Evolutionary conservation across 129 eudicot species (phyloP).

Genomic region (Ambrosia trifida): DNA sequence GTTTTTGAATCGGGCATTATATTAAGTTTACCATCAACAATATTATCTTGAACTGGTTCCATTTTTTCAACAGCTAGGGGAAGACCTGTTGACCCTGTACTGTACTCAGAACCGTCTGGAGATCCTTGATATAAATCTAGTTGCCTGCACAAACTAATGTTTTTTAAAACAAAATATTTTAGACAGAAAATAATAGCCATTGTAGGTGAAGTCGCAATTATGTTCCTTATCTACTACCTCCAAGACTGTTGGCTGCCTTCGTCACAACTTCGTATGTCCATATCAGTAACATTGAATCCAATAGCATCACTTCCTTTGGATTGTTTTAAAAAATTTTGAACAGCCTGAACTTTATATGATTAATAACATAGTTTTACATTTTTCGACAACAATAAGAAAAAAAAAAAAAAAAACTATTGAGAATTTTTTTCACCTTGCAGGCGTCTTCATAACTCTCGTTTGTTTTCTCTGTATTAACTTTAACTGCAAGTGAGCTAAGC

Average conservation of each 20-base stretch:
- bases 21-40: constrained; percentile 33
- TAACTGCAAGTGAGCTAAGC: constrained; percentile 86
- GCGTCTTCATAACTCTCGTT: constrained; percentile 92
- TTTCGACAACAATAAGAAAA: neutral
- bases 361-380: constrained; percentile 5
- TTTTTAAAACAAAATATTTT: neutral
- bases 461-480: constrained; percentile 82
- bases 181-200: neutral
- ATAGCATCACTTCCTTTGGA: constrained; percentile 52
- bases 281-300: constrained; percentile 38
- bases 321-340: constrained; percentile 68
- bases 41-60: constrained; percentile 47
- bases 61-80: constrained; percentile 46
- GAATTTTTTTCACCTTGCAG: constrained; percentile 64
- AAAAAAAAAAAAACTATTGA: constrained; percentile 6
- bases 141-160: constrained; percentile 54
- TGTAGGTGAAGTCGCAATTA: constrained; percentile 5
- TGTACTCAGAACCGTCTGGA: constrained; percentile 85
- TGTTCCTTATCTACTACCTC: constrained; percentile 52
- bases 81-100: constrained; percentile 79
- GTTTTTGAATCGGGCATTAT: constrained; percentile 26
- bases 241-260: constrained; percentile 66
- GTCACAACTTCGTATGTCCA: constrained; percentile 48
- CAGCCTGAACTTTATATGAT: constrained; percentile 47
- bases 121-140: constrained; percentile 69